A percentile compares a stretch with the other conserved stretches of the same genome.
Evolutionary conservation across 306 rosid genomes (phyloP).

Genomic region (Begonia masoniana): DNA sequence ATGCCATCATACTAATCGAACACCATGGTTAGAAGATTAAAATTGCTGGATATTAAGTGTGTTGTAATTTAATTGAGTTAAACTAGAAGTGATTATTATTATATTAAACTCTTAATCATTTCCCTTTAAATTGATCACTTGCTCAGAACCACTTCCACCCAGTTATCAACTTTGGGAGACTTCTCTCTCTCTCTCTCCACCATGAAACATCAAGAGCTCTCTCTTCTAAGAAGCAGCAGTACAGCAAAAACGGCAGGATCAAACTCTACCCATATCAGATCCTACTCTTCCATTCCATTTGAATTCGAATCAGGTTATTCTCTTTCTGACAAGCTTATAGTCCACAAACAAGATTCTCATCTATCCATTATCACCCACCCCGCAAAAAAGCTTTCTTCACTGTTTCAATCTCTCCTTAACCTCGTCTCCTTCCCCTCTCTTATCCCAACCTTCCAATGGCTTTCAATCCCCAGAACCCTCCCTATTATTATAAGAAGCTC

Average conservation of each 20-base stretch:
- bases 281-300: not conserved
- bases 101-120: too few relatives aligned
- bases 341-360: not conserved
- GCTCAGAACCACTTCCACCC: not conserved
- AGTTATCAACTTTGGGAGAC: too few relatives aligned
- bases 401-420: slow-evolving; percentile 41
- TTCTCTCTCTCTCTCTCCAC: not conserved
- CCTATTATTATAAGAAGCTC: slow-evolving; percentile 13
- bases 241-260: not conserved
- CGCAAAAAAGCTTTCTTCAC: slow-evolving; percentile 17
- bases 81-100: too few relatives aligned
- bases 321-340: too few relatives aligned
- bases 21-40: too few relatives aligned
- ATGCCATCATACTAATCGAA: too few relatives aligned
- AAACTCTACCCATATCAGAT: not conserved
- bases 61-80: too few relatives aligned
- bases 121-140: too few relatives aligned
- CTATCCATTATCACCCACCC: slow-evolving; percentile 9
- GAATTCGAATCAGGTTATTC: too few relatives aligned
- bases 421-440: not conserved
- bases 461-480: slow-evolving; percentile 4
- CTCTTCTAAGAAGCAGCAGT: not conserved
- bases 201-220: not conserved
- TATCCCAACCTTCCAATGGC: slow-evolving; percentile 25
- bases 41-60: too few relatives aligned